Evolutionary conservation across 169 alveolate genomes (phyloP).

Genomic region (Plasmodium chabaudi): DNA sequence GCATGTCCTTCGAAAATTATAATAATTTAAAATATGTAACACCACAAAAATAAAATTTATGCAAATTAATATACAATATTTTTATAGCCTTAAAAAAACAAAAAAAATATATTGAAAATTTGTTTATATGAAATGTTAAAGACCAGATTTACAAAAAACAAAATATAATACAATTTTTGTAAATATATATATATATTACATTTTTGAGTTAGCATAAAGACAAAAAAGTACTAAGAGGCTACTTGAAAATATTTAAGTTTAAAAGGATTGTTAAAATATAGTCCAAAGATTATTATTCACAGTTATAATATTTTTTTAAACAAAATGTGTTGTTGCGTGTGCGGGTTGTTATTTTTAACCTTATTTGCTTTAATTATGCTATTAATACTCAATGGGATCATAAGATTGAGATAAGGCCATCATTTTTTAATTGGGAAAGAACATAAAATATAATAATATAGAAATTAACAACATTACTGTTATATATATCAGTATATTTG

Average conservation of each 20-base stretch:
- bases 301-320: not conserved
- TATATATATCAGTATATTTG: not conserved
- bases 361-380: slow-evolving; percentile 46
- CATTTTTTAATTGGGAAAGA: slow-evolving; percentile 6
- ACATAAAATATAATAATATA: not conserved
- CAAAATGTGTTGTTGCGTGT: slow-evolving; percentile 75
- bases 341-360: slow-evolving; percentile 45
- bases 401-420: slow-evolving; percentile 30
- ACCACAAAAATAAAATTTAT: too few relatives aligned
- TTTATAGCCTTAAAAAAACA: too few relatives aligned
- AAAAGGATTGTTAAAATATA: slow-evolving; percentile 2
- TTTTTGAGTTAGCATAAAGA: not conserved
- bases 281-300: not conserved
- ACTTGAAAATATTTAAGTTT: not conserved
- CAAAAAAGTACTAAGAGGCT: not conserved
- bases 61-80: too few relatives aligned
- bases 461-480: not conserved
- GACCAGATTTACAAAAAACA: slow-evolving; percentile 10
- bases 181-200: not conserved
- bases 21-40: too few relatives aligned
- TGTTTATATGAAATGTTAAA: too few relatives aligned
- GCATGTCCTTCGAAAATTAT: too few relatives aligned
- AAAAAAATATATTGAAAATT: too few relatives aligned
- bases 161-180: not conserved
- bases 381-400: slow-evolving; percentile 65